A percentile compares a stretch with the other conserved stretches of the same genome.
Conservation (phyloP, 306 rosid genomes). For the Casuarina cunninghamiana region DNA sequence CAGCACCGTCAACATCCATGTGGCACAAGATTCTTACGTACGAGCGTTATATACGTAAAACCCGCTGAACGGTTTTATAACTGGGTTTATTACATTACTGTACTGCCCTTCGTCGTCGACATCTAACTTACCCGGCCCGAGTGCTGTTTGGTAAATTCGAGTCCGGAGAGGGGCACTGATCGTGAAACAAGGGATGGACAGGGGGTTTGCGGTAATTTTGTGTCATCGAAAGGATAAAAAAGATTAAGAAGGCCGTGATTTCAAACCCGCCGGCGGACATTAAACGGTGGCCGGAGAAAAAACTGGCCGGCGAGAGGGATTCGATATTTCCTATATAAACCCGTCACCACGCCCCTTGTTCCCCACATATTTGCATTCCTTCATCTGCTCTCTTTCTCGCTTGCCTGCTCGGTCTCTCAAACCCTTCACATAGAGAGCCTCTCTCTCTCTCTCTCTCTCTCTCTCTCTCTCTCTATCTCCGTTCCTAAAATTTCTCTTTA, state of each 20-base stretch:
- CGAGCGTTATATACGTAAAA: slow-evolving; percentile 21
- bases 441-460: slow-evolving; percentile 23
- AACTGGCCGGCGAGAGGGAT: slow-evolving; percentile 33
- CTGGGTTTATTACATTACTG: background rate
- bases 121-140: background rate
- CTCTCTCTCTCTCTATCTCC: slow-evolving; percentile 3
- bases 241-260: background rate
- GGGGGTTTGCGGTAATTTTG: slow-evolving; percentile 16
- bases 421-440: slow-evolving; percentile 39
- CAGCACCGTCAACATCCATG: background rate
- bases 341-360: slow-evolving; percentile 53
- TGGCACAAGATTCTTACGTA: slow-evolving; percentile 33
- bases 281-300: slow-evolving; percentile 45
- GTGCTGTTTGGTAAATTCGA: background rate
- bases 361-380: slow-evolving; percentile 50
- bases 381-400: slow-evolving; percentile 17
- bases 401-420: slow-evolving; percentile 23
- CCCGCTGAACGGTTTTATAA: background rate
- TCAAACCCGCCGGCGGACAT: slow-evolving; percentile 25
- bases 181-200: background rate
- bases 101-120: slow-evolving; percentile 3
- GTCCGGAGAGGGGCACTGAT: background rate
- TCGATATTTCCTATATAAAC: slow-evolving; percentile 84
- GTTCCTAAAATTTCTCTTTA: background rate
- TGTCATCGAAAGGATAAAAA: background rate